phyloP scores from a whole-genome alignment of 371 early-diverging fungal species.

The Haplosporangium sp. region DNA sequence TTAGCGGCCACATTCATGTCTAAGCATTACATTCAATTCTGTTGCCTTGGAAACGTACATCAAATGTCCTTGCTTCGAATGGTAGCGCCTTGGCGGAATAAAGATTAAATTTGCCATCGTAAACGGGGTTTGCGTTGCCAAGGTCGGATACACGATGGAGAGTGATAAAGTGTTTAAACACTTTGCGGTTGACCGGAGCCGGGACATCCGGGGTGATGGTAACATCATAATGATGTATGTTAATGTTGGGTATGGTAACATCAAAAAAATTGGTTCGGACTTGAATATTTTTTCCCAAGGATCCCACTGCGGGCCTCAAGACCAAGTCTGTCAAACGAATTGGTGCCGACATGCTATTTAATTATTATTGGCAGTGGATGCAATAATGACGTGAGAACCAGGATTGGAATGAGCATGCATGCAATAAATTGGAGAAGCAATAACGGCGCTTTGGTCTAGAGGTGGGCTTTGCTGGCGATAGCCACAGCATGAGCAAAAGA shows the following conservation, averaged over 20 bases:
- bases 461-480: no score
- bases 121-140: constrained; percentile 58
- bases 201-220: constrained; percentile 57
- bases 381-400: no score
- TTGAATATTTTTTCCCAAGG: constrained; percentile 22
- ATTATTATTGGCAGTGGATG: no score
- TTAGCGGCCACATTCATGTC: constrained; percentile 10
- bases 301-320: constrained; percentile 25
- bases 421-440: no score
- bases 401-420: no score
- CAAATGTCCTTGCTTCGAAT: constrained; percentile 49
- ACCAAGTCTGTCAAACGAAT: constrained; percentile 17
- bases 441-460: no score
- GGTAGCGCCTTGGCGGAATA: constrained; percentile 64
- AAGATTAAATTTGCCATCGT: constrained; percentile 74
- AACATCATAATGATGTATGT: constrained; percentile 62
- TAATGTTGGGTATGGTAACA: constrained; percentile 37
- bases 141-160: constrained; percentile 45
- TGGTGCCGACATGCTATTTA: constrained; percentile 5
- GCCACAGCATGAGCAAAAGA: no score
- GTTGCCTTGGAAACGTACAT: constrained; percentile 21
- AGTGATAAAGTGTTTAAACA: constrained; percentile 55
- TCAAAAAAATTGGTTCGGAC: constrained; percentile 56
- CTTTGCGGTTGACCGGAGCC: constrained; percentile 52
- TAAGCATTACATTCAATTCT: constrained; percentile 11